Base-by-base conservation (phyloP, 2,329 filamentous ascomycete genomes). In the Neofusicoccum ribis region DNA sequence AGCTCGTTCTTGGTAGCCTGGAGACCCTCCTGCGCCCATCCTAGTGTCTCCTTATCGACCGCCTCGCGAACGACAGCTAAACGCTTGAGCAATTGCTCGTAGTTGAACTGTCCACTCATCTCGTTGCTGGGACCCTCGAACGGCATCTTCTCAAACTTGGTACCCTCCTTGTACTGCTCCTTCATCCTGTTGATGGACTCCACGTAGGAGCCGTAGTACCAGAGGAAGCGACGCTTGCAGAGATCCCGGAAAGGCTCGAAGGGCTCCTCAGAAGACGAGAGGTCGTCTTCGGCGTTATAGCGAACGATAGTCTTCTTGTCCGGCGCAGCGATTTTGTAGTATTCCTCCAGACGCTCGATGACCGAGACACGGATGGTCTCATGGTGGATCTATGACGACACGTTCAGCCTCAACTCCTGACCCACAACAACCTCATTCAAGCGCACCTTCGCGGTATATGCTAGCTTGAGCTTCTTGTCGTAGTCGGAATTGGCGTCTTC, bases 191-290 rank as follows among this genome's bases (percentile, higher is more conserved):
- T 83, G 60, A 96, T 88, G 1, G 89, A 85, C 3, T 85, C 81
- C 23, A 95, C 81, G 73, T 98, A 98, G 3, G 91, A 91, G 69
- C 96, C 91, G 76, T 91, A 96, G 79, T 98, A 98, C 95, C 95
- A 98, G 14, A 98, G 81, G 74, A 98, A 97, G 1, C 93, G 88
- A 43, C 91, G 88, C 78, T 98, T 98, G 83, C 90, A 91, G 5
- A 97, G 82, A 72, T 98, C 94, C 69, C 88, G 89, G 80, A 98
- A 98, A 0, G 93, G 92, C 69, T 96, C 91, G 76, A 92, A 96
- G 0, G 86, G 84, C 0, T 86, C 74, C 9, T 68, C 75, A 36
- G 76, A 68, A 5, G 73, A 69, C 59, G 83, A 80, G 59, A 80
- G 82, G 64, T 83, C 74, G 27, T 82, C 80, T 43, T 85, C 82